Evolutionary conservation across 192 early-diverging fungal genomes (phyloP).

Genomic region (Lobosporangium transversale): DNA sequence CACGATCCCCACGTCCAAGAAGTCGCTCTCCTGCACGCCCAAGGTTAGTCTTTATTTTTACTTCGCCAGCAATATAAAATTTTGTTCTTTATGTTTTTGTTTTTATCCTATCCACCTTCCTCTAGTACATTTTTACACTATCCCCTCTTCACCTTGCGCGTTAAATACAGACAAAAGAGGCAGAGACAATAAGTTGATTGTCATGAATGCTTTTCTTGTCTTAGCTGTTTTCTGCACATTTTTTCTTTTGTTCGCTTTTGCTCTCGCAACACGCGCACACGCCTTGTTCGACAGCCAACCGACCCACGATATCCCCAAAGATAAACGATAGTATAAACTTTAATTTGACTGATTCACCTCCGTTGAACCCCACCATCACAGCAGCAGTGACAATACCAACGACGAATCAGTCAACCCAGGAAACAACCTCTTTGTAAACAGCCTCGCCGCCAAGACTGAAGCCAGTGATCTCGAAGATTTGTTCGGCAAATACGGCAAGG

Average conservation of each 20-base stretch:
- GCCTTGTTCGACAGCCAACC: too few relatives aligned
- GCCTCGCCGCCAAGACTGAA: constrained; percentile 65
- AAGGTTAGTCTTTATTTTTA: constrained; percentile 21
- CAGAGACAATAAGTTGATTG: too few relatives aligned
- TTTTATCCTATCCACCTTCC: not conserved
- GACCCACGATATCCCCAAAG: not conserved
- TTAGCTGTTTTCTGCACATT: too few relatives aligned
- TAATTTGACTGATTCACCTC: constrained; percentile 9
- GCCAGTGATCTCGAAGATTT: constrained; percentile 73
- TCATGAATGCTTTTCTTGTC: too few relatives aligned
- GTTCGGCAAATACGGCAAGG: constrained; percentile 80
- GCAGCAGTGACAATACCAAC: constrained; percentile 23
- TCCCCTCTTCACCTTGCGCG: too few relatives aligned
- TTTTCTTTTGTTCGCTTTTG: too few relatives aligned
- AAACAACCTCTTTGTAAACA: constrained; percentile 81
- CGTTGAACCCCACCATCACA: not conserved
- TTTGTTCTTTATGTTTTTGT: too few relatives aligned
- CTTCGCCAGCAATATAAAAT: too few relatives aligned
- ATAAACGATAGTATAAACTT: too few relatives aligned
- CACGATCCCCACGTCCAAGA: constrained; percentile 44
- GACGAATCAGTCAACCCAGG: constrained; percentile 65
- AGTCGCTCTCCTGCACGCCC: constrained; percentile 41
- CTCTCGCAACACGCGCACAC: not conserved
- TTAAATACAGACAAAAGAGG: too few relatives aligned
- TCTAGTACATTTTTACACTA: not conserved